Base-by-base conservation (phyloP, 345 rosid species). In the Trapa incisa region DNA sequence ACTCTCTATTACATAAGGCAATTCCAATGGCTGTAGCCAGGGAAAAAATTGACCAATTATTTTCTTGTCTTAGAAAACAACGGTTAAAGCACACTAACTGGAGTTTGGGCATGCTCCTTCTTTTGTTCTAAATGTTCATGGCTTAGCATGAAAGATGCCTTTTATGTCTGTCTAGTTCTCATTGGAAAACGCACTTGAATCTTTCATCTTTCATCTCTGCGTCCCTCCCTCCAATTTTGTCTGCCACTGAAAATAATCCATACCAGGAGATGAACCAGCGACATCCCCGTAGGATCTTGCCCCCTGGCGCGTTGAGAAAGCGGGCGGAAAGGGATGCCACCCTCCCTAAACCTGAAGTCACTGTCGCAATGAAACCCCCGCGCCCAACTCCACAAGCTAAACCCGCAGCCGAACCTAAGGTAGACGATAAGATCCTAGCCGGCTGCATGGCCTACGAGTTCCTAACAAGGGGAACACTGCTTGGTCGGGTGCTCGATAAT, bases 381-480 rank as follows among this genome's bases (percentile, higher is more conserved):
- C 35, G 22, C 2, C 50, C 73, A 68, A 71, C 81, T 67, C 38
- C 56, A 52, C 15, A 76, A 14, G 17, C 74, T 0, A 68, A 52
- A 70, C 64, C 38, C n/a, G 56, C 74, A 65, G 65, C 43, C 57
- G 74, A 56, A 61, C 75, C 74, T 53, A 66, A 53, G 41, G 67
- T 71, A 10, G 76, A 89, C 47, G 83, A 77, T 64, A 89, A 83
- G 66, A 80, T 90, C 38, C 71, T 93, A 35, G 98, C 97, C 57
- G 97, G 97, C 37, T 90, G 83, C 74, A 71, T 93, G 68, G 94
- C 97, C 37, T 80, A 85, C 79, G 97, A 93, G 82, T 93, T 80
- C 68, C 87, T 90, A 47, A 78, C 81, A 48, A 77, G 65, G 72
- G 97, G 96, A 60, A 93, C 97, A 33, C 78, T 93, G 29, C 80